Base-by-base conservation (phyloP, 805 yeast genomes). In the Pichia pseudocactophila region DNA sequence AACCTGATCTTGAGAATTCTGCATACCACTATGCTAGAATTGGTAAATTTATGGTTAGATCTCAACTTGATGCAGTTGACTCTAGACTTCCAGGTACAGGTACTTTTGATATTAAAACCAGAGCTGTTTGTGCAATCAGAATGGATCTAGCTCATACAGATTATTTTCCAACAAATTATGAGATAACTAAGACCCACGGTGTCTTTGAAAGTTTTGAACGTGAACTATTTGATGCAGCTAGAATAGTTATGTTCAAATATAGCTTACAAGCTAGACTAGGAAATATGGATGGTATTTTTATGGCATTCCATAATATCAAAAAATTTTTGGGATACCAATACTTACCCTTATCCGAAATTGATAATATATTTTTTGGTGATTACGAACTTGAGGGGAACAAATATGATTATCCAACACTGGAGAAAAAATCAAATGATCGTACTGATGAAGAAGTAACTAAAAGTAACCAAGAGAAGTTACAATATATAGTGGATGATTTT, bases 231-330 rank as follows among this genome's bases (percentile, higher is more conserved):
- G 97, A 90, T 54, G 70, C 90, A 52, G 74, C 80, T 15, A 65
- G 84, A 44, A 74, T 90, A 2, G 81, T 92, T 0, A 63, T 90
- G 62, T 65, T 90, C 51, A 90, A 90, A 62, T 90, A 90, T 56
- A 74, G 84, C 2, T 68, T 90, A 50, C 97, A 92, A 61, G 97
- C 96, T 0, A 70, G 97, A 48, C 83, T 90, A 34, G 98, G 97
- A 3, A 79, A 83, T 53, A 90, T 92, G 97, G 97, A 89, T 61
- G 98, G 98, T 6, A 86, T 92, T 2, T 87, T 85, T 51, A 70
- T 90, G 13, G 96, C 96, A 0, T 90, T 80, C 59, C 98, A 90
- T 60, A 90, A 89, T 58, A 73, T 87, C 40, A 69, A 75, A 26
- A 66, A 78, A 37, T 74, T 89, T 52, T 86, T 90, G 62, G 98